Evolutionary conservation across 2,329 filamentous ascomycete genomes (phyloP).

Genomic region (Bipolaris cookei): DNA sequence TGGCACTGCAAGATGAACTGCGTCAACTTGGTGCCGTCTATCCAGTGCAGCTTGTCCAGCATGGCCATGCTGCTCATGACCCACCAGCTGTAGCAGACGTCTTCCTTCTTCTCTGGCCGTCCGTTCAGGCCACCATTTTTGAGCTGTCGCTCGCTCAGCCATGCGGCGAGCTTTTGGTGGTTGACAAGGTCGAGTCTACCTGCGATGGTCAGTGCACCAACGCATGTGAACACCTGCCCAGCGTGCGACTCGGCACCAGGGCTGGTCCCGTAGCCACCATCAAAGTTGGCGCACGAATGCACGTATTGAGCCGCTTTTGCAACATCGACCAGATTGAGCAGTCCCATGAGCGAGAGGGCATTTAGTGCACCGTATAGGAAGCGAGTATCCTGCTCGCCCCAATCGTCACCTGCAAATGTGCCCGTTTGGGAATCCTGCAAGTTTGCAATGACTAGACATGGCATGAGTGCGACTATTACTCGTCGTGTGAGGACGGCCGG

Average conservation of each 20-base stretch:
- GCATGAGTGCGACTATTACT: conserved; percentile 30
- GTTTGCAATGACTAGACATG: conserved; percentile 70
- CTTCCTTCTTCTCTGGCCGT: conserved; percentile 91
- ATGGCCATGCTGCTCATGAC: conserved; percentile 90
- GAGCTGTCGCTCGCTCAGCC: conserved; percentile 92
- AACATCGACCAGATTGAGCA: conserved; percentile 76
- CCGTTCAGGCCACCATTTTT: conserved; percentile 90
- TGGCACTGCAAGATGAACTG: conserved; percentile 87
- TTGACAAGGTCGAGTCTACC: conserved; percentile 82
- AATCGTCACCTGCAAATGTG: conserved; percentile 91
- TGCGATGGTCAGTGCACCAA: conserved; percentile 85
- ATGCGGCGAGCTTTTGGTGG: conserved; percentile 79
- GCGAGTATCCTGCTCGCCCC: conserved; percentile 94
- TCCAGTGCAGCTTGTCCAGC: conserved; percentile 88
- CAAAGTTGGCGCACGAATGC: conserved; percentile 85
- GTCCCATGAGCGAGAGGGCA: conserved; percentile 80
- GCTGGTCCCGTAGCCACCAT: conserved; percentile 88
- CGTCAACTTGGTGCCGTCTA: conserved; percentile 80
- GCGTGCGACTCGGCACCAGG: conserved; percentile 94
- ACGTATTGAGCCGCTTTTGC: conserved; percentile 81
- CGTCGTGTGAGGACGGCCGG: background rate
- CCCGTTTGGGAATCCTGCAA: conserved; percentile 83
- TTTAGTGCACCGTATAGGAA: conserved; percentile 93
- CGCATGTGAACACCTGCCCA: conserved; percentile 93
- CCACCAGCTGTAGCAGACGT: conserved; percentile 99